Conservation (phyloP, 163 green algal species). For the Scenedesmus sp. region DNA sequence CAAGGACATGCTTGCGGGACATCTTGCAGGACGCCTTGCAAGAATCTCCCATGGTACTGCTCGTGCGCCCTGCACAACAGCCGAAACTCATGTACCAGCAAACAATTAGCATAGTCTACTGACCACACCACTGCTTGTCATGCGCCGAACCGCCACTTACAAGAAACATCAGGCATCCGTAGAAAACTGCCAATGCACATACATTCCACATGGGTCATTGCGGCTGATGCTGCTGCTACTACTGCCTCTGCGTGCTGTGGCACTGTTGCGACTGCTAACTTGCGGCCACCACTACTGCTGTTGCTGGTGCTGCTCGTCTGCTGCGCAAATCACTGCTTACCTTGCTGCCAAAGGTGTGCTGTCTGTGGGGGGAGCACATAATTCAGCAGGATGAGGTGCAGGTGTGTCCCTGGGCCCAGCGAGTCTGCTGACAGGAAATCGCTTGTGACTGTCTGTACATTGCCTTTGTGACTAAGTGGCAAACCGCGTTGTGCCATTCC, state of each 20-base stretch:
- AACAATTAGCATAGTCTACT: too few relatives aligned
- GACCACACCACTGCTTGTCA: too few relatives aligned
- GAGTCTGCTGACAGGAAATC: constrained; percentile 20
- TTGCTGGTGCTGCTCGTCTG: background rate
- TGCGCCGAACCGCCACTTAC: too few relatives aligned
- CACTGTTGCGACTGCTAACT: background rate
- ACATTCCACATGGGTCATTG: too few relatives aligned
- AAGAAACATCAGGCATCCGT: too few relatives aligned
- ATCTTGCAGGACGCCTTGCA: background rate
- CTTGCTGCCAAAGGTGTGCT: constrained; percentile 60
- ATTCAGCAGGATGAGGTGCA: constrained; percentile 80
- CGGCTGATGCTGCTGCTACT: background rate
- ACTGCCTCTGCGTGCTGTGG: background rate
- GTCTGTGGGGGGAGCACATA: constrained; percentile 69
- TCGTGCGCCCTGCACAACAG: background rate
- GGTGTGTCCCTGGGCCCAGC: constrained; percentile 26
- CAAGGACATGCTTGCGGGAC: background rate
- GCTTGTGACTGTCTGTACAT: constrained; percentile 25
- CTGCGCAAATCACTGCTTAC: constrained; percentile 19
- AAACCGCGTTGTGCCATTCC: background rate
- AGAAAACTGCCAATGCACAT: too few relatives aligned
- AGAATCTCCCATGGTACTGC: too few relatives aligned
- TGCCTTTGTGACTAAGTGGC: background rate
- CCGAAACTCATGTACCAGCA: too few relatives aligned
- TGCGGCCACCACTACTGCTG: background rate